These are phyloP conservation scores for Phaeosphaeriaceae sp. DNA, from an alignment of 2,329 filamentous ascomycete species.

Conservation along the genomic window DNA sequence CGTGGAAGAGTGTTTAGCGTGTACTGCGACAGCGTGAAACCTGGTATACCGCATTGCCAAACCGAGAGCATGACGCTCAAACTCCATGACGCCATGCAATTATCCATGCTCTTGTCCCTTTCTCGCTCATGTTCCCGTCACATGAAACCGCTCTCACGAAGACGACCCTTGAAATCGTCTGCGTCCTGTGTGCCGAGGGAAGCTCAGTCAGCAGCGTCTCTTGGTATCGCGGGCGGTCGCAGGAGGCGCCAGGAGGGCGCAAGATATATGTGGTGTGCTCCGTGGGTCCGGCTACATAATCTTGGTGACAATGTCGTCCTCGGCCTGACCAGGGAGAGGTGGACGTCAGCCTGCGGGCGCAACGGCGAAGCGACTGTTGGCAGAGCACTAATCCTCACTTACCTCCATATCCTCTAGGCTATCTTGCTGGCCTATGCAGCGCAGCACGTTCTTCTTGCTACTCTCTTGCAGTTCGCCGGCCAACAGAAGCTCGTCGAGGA, in stretches of 20 bases:
- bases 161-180: slow-evolving; percentile 39
- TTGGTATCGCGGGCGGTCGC: slow-evolving; percentile 19
- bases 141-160: slow-evolving; percentile 41
- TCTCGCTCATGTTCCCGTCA: slow-evolving; percentile 19
- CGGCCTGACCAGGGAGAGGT: slow-evolving; percentile 67
- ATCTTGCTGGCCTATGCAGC: slow-evolving; percentile 96
- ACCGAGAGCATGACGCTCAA: slow-evolving; percentile 17
- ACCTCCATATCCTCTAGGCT: slow-evolving; percentile 99
- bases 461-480: slow-evolving; percentile 98
- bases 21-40: slow-evolving; percentile 19
- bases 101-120: slow-evolving; percentile 8
- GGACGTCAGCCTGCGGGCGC: slow-evolving; percentile 51
- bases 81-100: slow-evolving; percentile 31
- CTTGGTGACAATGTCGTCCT: slow-evolving; percentile 84
- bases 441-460: slow-evolving; percentile 97
- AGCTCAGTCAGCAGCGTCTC: slow-evolving; percentile 35
- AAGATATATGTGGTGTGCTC: slow-evolving; percentile 14
- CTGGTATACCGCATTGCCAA: slow-evolving; percentile 36
- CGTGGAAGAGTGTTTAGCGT: slow-evolving; percentile 32
- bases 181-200: slow-evolving; percentile 34
- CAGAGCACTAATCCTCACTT: slow-evolving; percentile 55
- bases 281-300: slow-evolving; percentile 68
- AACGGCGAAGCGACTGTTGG: slow-evolving; percentile 26
- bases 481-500: slow-evolving; percentile 92
- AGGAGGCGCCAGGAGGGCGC: slow-evolving; percentile 15